Conservation (phyloP, 768 basidiomycete genomes). For the Leccinum boreale region DNA sequence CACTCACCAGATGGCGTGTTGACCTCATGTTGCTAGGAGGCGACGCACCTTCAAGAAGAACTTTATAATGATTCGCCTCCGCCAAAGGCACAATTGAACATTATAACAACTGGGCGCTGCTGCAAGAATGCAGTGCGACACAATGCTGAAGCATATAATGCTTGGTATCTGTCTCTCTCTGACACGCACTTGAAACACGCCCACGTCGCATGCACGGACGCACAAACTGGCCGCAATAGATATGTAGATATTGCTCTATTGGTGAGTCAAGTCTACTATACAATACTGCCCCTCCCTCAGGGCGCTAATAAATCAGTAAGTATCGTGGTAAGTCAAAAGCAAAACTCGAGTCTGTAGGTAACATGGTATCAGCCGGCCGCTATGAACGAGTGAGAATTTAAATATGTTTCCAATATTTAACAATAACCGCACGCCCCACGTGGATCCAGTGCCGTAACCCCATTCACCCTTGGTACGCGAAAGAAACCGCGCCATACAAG, state of each 20-base stretch:
- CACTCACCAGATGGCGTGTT: not conserved
- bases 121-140: not conserved
- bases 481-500: conserved; percentile 89
- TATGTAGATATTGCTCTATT: not conserved
- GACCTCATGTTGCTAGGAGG: not conserved
- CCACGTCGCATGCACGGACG: not conserved
- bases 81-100: not conserved
- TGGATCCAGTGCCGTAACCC: not conserved
- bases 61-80: not conserved
- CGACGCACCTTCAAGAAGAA: not conserved
- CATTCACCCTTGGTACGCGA: conserved; percentile 84
- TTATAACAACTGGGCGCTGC: not conserved
- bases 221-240: not conserved
- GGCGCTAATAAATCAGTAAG: not conserved
- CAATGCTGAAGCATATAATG: not conserved
- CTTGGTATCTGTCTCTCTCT: not conserved
- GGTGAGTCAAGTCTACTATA: not conserved
- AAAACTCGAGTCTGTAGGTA: not conserved
- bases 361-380: not conserved
- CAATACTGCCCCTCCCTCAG: not conserved
- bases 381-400: not conserved
- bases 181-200: not conserved
- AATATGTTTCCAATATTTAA: not conserved
- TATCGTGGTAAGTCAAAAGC: not conserved
- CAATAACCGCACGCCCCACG: not conserved